Evolutionary conservation across 352 stramenopile genomes (phyloP), one percentile per base, ranked within the genome.

Genomic region (Phytophthora hybrid): DNA sequence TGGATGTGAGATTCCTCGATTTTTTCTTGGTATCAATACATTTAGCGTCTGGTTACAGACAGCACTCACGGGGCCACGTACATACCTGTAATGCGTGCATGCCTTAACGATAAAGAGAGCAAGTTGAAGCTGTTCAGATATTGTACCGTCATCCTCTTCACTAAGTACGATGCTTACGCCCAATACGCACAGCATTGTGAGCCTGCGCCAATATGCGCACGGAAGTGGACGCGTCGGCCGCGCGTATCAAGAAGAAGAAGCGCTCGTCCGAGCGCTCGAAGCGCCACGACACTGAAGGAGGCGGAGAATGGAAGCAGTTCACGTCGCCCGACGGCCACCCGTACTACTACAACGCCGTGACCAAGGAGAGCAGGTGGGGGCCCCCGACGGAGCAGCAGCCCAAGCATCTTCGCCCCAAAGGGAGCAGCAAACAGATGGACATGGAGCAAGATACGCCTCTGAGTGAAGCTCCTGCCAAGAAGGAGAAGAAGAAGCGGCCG

Each of bases 321-420:
- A 90, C 76, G 63, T 79, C 85, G 19, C 83, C 84, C 4, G 85
- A 93, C 41, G 85, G 85, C 3, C 80, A 84, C 23, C 57, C 70
- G 11, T 91, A 93, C 66, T 93, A 87, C 63, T 91, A 91, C 70
- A 93, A 93, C 46, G 69, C 81, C 46, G 72, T 80, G 23, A 91
- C 84, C 0, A 80, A 85, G 31, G 84, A 91, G 67, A 93, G 85
- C 61, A 78, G 82, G 4, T 93, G 85, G 85, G 87, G 91, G 66
- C 71, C 79, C 37, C 83, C 84, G 60, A 52, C 70, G 59, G 55
- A 69, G 65, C 18, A 65, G 26, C 6, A 29, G 52, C 23, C 60
- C 6, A 71, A 73, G 56, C 47, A 55, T 37, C 58, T 63, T n/a
- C 26, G 49, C 9, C n/a, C 58, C 52, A 67, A 53, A 66, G 53